Evolutionary conservation across 2,329 filamentous ascomycete species (phyloP), one percentile per base, ranked within the genome.

Genomic region (Xylaria sp.): DNA sequence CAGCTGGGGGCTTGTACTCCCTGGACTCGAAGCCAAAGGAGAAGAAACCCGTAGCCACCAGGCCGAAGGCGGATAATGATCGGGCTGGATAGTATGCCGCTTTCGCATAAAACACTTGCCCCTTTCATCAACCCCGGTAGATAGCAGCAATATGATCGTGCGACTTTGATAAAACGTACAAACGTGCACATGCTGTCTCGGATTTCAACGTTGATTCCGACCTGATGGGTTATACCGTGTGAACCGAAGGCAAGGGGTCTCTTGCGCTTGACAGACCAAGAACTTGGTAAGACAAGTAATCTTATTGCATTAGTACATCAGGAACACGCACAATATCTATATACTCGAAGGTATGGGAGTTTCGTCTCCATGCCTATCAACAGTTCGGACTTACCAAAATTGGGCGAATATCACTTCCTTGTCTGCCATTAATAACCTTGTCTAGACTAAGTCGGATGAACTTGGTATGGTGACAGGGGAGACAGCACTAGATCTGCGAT

Each of bases 1-100:
- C 91, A 15, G 93, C 93, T 0, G 96, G 94, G n/a, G 95, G 90
- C 0, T 78, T 98, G 69, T 99, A 99, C 81, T 94, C 93, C 2
- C 86, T 94, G 74, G 94, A 96, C 70, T 82, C 84, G 47, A 79
- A 79, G 73, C 73, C 75, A 55, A 81, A 80, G 69, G 54, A 68
- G 17, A 70, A 62, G 60, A 66, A 65, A 22, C 49, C 61, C n/a
- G 44, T n/a, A 45, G 47, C 54, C 45, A 39, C 54, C 17, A 64
- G 58, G 54, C 42, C 61, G 31, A 67, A 66, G 56, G 25, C 61
- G 44, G 61, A 63, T 49, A 53, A 58, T 25, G 39, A 57, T 47
- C 64, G 47, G 31, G 45, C 63, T 58, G 58, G 45, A 39, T 70
- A 70, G 22, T 31, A 44, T 49, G 20, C 22, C 29, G 33, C 54